Percentiles rank a stretch among this genome's conserved stretches.
Conservation (phyloP, 164 flowering plant genomes). For the Kalanchoe fedtschenkoi region DNA sequence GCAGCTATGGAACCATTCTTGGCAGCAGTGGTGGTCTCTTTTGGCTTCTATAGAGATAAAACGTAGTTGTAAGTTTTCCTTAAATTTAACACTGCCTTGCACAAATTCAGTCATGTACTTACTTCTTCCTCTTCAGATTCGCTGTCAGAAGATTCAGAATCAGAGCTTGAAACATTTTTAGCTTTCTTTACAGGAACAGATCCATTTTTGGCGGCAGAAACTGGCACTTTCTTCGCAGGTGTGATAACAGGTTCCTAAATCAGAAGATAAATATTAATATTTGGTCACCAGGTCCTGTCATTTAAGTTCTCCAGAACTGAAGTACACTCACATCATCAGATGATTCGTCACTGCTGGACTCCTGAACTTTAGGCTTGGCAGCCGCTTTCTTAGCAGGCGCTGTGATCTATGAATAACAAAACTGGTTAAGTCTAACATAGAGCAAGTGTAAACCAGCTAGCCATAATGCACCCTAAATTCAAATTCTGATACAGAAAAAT, state of each 20-base stretch:
- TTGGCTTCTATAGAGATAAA: neutral
- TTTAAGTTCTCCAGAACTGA: neutral
- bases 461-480: too few species aligned
- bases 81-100: neutral
- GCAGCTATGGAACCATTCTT: slow-evolving; percentile 4
- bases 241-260: neutral
- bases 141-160: neutral
- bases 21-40: neutral
- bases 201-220: neutral
- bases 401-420: neutral
- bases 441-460: too few species aligned
- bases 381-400: neutral
- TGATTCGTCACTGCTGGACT: neutral
- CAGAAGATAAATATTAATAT: neutral
- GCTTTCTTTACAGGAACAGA: neutral
- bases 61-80: neutral
- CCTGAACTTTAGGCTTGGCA: neutral
- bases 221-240: neutral
- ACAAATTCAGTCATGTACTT: neutral
- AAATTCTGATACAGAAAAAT: too few species aligned
- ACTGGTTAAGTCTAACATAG: too few species aligned
- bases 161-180: neutral
- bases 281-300: neutral
- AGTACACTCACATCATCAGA: neutral
- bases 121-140: slow-evolving; percentile 1